phyloP scores from a whole-genome alignment of 2,329 filamentous ascomycete species.

The Cladophialophora carrionii region DNA sequence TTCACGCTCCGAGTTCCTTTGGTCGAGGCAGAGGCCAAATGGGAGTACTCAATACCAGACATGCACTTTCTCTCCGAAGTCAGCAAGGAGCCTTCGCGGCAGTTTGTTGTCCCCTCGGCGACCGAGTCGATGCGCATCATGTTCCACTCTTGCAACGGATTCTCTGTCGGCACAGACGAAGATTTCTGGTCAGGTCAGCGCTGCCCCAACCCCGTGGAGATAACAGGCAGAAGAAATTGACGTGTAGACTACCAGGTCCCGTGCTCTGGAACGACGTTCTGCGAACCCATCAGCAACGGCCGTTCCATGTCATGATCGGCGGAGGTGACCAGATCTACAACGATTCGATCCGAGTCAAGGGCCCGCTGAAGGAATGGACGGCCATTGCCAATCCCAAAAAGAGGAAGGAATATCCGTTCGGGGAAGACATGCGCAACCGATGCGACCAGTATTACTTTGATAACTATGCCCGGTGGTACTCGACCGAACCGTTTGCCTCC shows the following conservation, averaged over 20 bases:
- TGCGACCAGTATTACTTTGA: conserved; percentile 67
- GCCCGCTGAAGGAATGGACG: conserved; percentile 72
- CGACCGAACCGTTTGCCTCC: conserved; percentile 63
- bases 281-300: conserved; percentile 61
- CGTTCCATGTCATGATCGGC: conserved; percentile 75
- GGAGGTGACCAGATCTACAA: conserved; percentile 87
- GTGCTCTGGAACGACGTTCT: conserved; percentile 68
- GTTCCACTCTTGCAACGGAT: conserved; percentile 71
- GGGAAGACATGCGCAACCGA: conserved; percentile 63
- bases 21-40: conserved; percentile 72
- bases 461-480: conserved; percentile 69
- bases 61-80: conserved; percentile 63
- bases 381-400: conserved; percentile 64
- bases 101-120: conserved; percentile 62
- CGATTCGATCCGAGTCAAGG: conserved; percentile 78
- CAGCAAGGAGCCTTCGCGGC: conserved; percentile 52
- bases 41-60: conserved; percentile 74
- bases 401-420: conserved; percentile 64
- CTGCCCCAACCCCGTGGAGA: background rate
- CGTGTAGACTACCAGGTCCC: conserved; percentile 48
- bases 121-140: conserved; percentile 70
- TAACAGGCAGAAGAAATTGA: background rate
- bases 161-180: conserved; percentile 67
- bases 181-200: conserved; percentile 57
- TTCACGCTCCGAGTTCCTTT: conserved; percentile 66